These are phyloP conservation scores for Phytophthora boehmeriae DNA, from an alignment of 352 stramenopile genomes.

Conservation along the genomic window DNA sequence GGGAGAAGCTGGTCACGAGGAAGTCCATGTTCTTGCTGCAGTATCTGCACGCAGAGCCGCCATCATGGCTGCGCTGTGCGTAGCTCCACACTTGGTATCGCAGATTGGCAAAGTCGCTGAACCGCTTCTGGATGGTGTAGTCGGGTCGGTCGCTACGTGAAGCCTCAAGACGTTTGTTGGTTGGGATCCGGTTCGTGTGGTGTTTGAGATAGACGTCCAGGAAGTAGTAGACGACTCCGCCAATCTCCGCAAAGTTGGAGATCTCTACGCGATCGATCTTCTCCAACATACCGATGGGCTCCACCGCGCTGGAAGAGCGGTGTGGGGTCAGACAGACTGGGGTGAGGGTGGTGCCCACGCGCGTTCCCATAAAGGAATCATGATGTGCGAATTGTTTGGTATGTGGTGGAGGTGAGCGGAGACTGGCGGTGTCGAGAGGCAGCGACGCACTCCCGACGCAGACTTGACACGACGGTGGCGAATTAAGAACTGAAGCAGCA, in stretches of 20 bases:
- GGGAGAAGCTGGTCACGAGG: slow-evolving; percentile 43
- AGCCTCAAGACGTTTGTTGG: slow-evolving; percentile 15
- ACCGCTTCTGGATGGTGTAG: slow-evolving; percentile 40
- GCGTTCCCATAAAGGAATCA: slow-evolving; percentile 37
- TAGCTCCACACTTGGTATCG: slow-evolving; percentile 38
- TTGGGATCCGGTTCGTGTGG: slow-evolving; percentile 35
- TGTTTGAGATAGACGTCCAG: slow-evolving; percentile 59
- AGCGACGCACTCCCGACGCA: not conserved
- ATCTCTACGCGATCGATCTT: slow-evolving; percentile 57
- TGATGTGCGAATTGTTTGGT: slow-evolving; percentile 9
- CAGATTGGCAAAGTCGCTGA: slow-evolving; percentile 37
- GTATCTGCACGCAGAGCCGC: slow-evolving; percentile 30
- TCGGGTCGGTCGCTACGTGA: slow-evolving; percentile 24
- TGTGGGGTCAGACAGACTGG: slow-evolving; percentile 43
- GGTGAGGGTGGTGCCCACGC: slow-evolving; percentile 42
- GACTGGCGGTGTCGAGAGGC: not conserved
- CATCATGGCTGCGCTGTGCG: slow-evolving; percentile 24
- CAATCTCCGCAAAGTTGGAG: slow-evolving; percentile 38
- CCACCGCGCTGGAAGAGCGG: slow-evolving; percentile 40
- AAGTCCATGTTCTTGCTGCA: slow-evolving; percentile 48
- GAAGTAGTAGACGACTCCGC: slow-evolving; percentile 50
- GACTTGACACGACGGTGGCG: slow-evolving; percentile 5
- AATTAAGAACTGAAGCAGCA: slow-evolving; percentile 24
- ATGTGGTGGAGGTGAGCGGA: not conserved
- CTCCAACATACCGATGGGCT: slow-evolving; percentile 43